Base-by-base conservation (phyloP, 257 asterid species). In the Perilla frutescens region DNA sequence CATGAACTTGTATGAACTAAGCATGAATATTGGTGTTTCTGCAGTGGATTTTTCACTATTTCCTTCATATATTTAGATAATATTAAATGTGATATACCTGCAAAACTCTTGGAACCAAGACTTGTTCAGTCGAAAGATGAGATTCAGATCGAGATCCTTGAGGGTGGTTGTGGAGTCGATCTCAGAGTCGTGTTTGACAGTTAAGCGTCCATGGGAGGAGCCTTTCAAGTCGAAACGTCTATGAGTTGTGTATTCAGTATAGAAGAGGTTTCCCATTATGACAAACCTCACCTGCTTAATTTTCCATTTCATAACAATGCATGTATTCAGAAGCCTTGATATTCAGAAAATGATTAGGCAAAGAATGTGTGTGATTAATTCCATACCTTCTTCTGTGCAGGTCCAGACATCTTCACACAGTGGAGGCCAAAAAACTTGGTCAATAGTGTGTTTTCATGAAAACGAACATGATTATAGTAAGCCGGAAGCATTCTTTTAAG, bases 71-170 rank as follows among this genome's bases (percentile, higher is more conserved):
- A 34, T 34, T 34, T 34, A 2, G 37, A 4, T 34, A 0, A 34
- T 34, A 4, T 34, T 34, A 0, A 4, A 34, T 34, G 37, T 34
- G 37, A 34, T 34, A 4, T 10, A 92, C 98, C 96, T 88, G 90
- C 88, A 82, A 65, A 89, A 86, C 69, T 94, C 90, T 76, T 88
- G 85, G 71, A 85, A 91, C 96, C 90, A 84, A 59, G 83, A 75
- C 69, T 90, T 87, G 39, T 81, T 92, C 79, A 91, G 73, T 60
- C 96, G 82, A 79, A 94, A 94, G 53, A 91, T 77, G 74, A 89
- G 89, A 72, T 87, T 91, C 81, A 94, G 86, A 84, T 94, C 98
- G 31, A 94, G 93, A 84, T 94, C 97, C 86, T 94, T 94, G 78
- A 94, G 95, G 32, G 97, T 94, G 47, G 96, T 91, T 1, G 96